These are phyloP conservation scores for Ilex aquifolium DNA, from an alignment of 257 asterid genomes.

Conservation along the genomic window DNA sequence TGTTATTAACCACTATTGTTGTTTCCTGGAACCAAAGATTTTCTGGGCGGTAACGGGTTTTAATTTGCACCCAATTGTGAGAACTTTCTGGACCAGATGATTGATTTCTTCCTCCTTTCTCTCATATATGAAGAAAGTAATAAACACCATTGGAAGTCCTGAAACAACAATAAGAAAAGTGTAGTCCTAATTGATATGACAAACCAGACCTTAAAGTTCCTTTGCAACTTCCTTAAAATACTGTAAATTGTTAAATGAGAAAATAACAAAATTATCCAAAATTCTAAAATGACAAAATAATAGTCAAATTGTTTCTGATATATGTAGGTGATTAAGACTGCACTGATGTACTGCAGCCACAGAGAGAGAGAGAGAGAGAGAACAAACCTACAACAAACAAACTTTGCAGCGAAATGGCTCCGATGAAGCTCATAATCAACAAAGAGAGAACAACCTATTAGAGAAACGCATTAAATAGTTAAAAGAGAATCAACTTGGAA, in stretches of 20 bases:
- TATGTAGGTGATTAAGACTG: conserved; percentile 7
- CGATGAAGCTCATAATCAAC: conserved; percentile 64
- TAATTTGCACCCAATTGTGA: conserved; percentile 41
- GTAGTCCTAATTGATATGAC: conserved; percentile 3
- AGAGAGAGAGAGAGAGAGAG: conserved; percentile 4
- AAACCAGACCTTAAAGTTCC: too few relatives aligned
- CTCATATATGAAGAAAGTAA: conserved; percentile 50
- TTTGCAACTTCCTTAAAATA: too few relatives aligned
- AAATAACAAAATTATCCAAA: neutral
- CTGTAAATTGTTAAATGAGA: too few relatives aligned
- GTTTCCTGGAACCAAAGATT: conserved; percentile 38
- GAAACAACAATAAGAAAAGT: conserved; percentile 6
- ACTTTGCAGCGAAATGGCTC: conserved; percentile 54
- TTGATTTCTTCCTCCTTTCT: conserved; percentile 66
- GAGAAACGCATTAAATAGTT: neutral
- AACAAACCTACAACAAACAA: conserved; percentile 56
- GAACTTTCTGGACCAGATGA: conserved; percentile 25
- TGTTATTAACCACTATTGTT: conserved; percentile 25
- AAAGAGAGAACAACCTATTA: conserved; percentile 63
- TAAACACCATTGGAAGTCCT: conserved; percentile 64
- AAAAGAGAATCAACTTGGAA: neutral
- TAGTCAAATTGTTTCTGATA: too few relatives aligned
- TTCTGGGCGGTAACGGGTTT: conserved; percentile 31
- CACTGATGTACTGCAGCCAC: neutral
- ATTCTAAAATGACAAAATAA: too few relatives aligned